A percentile compares a stretch with the other conserved stretches of the same genome.
Conservation (phyloP, 768 basidiomycete species). For the Kockovaella imperatae region DNA sequence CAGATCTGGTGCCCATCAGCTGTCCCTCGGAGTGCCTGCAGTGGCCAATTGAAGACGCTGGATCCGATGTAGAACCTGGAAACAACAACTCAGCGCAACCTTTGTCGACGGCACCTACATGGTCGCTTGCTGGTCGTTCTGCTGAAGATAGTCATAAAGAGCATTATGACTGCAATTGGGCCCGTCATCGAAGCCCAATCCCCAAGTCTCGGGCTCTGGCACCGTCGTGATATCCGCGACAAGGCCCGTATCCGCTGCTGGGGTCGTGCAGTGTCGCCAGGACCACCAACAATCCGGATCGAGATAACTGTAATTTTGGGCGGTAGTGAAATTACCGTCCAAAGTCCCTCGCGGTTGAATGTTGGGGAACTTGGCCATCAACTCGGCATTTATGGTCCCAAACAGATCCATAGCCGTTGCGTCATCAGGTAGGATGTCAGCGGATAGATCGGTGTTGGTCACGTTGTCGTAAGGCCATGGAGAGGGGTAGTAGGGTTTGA, state of each 20-base stretch:
- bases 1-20: constrained; percentile 45
- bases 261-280: constrained; percentile 31
- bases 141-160: constrained; percentile 44
- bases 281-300: constrained; percentile 48
- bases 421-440: constrained; percentile 37
- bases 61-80: constrained; percentile 46
- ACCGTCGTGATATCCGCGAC: constrained; percentile 37
- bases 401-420: constrained; percentile 35
- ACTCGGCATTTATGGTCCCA: constrained; percentile 31
- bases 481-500: constrained; percentile 32
- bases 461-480: too few species aligned
- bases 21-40: constrained; percentile 44
- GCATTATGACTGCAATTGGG: constrained; percentile 46
- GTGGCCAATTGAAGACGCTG: constrained; percentile 48
- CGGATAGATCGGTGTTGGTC: too few species aligned
- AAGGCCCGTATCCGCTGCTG: constrained; percentile 25
- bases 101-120: constrained; percentile 36
- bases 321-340: constrained; percentile 38
- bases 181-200: constrained; percentile 46
- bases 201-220: constrained; percentile 43
- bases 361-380: constrained; percentile 33
- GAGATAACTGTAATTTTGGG: constrained; percentile 22
- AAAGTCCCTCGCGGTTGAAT: constrained; percentile 37
- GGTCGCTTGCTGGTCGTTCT: constrained; percentile 44
- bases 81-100: too few species aligned